Evolutionary conservation across 331 rosid species (phyloP).

Genomic region (Cydonia oblonga): DNA sequence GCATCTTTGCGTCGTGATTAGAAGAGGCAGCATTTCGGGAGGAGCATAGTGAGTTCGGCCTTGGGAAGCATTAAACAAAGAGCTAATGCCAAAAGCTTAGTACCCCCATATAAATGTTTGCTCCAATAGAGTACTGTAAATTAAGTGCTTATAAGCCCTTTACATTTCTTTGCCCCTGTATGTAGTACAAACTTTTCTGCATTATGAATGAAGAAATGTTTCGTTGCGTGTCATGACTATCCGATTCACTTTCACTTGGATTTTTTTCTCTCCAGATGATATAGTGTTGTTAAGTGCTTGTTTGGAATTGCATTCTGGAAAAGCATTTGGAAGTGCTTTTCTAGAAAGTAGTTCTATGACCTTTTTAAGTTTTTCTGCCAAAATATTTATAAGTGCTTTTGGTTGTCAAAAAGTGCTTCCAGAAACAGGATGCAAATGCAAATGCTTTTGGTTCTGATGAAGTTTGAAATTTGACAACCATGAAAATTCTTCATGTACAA

Average conservation of each 20-base stretch:
- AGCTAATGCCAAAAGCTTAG: background rate
- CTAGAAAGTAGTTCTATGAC: background rate
- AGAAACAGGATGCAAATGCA: background rate
- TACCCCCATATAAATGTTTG: background rate
- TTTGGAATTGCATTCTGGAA: background rate
- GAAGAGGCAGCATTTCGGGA: background rate
- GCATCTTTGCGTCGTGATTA: background rate
- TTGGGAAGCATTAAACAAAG: conserved; percentile 4
- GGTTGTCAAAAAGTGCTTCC: background rate
- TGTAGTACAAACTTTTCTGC: background rate
- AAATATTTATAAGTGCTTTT: background rate
- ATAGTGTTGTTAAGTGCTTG: background rate
- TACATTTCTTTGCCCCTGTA: background rate
- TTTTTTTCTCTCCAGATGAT: background rate
- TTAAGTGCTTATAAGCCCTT: background rate
- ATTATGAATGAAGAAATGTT: background rate
- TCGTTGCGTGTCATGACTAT: background rate
- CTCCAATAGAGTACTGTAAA: background rate
- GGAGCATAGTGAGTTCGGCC: conserved; percentile 4
- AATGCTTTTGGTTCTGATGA: background rate
- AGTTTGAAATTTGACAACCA: background rate
- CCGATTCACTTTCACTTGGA: background rate
- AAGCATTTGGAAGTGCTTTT: background rate
- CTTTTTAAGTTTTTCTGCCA: background rate
- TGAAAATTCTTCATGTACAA: background rate